These are phyloP conservation scores for Melampsora occidentalis DNA, from an alignment of 1,284 basidiomycete genomes.

Conservation along the genomic window DNA sequence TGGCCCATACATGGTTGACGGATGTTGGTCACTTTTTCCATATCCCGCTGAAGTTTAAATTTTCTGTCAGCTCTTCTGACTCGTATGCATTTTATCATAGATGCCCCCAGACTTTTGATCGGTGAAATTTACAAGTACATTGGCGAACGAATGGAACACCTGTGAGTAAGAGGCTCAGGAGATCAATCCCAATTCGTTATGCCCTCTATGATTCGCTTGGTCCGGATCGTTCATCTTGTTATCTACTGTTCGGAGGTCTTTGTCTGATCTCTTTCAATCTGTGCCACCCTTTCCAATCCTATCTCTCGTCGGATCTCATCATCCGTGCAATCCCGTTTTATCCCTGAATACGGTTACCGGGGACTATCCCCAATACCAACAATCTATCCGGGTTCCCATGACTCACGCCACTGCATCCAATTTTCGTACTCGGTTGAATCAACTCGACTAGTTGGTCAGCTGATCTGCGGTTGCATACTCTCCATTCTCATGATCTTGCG, in stretches of 20 bases:
- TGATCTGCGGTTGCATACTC: slow-evolving; percentile 38
- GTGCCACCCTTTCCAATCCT: slow-evolving; percentile 29
- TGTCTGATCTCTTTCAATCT: slow-evolving; percentile 4
- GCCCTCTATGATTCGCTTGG: too few species aligned
- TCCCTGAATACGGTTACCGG: too few species aligned
- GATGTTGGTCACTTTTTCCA: slow-evolving; percentile 21
- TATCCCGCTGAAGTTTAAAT: not conserved
- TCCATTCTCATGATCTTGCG: slow-evolving; percentile 43
- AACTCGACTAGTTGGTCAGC: slow-evolving; percentile 39
- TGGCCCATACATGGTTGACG: slow-evolving; percentile 44
- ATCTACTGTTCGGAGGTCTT: not conserved
- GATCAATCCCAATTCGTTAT: not conserved
- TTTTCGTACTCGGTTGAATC: too few species aligned
- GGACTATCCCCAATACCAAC: not conserved
- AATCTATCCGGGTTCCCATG: slow-evolving; percentile 33
- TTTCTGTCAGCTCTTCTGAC: not conserved
- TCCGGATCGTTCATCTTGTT: not conserved
- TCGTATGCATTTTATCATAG: slow-evolving; percentile 4
- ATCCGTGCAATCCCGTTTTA: too few species aligned
- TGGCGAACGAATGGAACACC: slow-evolving; percentile 46
- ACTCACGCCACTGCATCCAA: slow-evolving; percentile 11
- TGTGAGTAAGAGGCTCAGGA: slow-evolving; percentile 37
- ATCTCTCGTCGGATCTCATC: too few species aligned
- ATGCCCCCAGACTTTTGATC: slow-evolving; percentile 45
- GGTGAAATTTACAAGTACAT: slow-evolving; percentile 47